Evolutionary conservation across 192 early-diverging fungal genomes (phyloP), one percentile per base, ranked within the genome.

Genomic region (Coemansia sp.): DNA sequence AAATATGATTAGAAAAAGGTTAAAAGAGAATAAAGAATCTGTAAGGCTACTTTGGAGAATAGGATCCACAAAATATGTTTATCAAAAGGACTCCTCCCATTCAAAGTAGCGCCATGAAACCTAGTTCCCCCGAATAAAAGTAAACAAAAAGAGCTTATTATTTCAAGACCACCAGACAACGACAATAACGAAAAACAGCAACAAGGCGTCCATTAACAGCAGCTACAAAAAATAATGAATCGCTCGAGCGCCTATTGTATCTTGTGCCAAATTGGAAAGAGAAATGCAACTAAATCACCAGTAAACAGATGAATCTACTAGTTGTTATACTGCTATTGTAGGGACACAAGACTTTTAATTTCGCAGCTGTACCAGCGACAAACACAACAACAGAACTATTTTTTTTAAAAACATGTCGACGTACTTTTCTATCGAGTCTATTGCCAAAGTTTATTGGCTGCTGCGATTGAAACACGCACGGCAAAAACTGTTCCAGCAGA

Each of bases 31-130:
- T 7, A 22, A 51, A 48, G 22, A 22, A 18, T 4, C 16, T 22
- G 49, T 13, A 51, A 51, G 49, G 49, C 49, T 42, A 51, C 49
- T 25, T 25, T 51, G 49, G 25, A 25, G 49, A 51, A 51, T 51
- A 22, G 25, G 20, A 51, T 42, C 39, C 39, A 42, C 39, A 42
- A 42, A 51, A 51, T 22, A 22, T 22, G 1, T 19, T 23, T 27
- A 51, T 51, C 1, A 11, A 51, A 51, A 27, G 1, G 22, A 51
- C 13, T 51, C 1, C 20, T 25, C 22, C 25, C 7, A 51, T 25
- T 51, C 20, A 22, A 6, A 23, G 20, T 51, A 51, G 20, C 25
- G 20, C 25, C 25, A 25, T 27, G 22, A 25, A 51, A 27, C 49
- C 6, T 51, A 3, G 20, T 23, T 51, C 14, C 20, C 7, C 20